Evolutionary conservation across 106 monocot genomes (phyloP).

Genomic region (Dendrobium catenatum): DNA sequence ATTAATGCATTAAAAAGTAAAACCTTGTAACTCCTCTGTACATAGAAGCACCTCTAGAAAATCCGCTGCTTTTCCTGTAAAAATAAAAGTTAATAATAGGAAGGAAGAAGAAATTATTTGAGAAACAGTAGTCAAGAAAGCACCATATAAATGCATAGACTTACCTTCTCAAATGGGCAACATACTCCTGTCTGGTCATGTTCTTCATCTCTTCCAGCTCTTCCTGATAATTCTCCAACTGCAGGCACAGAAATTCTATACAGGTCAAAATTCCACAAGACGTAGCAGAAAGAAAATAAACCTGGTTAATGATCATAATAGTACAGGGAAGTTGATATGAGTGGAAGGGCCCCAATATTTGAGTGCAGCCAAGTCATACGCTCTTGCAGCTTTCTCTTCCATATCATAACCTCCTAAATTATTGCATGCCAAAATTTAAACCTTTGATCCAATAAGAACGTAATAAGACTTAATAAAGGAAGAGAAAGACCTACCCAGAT

Average conservation of each 20-base stretch:
- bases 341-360: slow-evolving; percentile 98
- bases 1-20: background rate
- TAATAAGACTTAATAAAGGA: background rate
- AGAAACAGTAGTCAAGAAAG: background rate
- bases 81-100: background rate
- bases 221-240: slow-evolving; percentile 44
- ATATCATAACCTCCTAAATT: slow-evolving; percentile 84
- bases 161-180: slow-evolving; percentile 63
- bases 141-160: background rate
- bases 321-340: slow-evolving; percentile 95
- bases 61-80: slow-evolving; percentile 93
- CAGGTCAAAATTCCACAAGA: background rate
- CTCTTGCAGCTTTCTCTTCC: slow-evolving; percentile 97
- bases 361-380: slow-evolving; percentile 95
- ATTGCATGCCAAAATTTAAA: background rate
- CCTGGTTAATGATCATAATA: background rate
- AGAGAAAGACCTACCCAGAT: slow-evolving; percentile 57
- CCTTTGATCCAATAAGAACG: background rate
- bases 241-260: background rate
- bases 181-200: slow-evolving; percentile 91
- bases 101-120: background rate
- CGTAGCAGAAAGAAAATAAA: background rate
- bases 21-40: slow-evolving; percentile 98
- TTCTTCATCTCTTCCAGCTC: slow-evolving; percentile 97
- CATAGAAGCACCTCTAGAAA: slow-evolving; percentile 93